Evolutionary conservation across 352 stramenopile species (phyloP), one percentile per base, ranked within the genome.

Genomic region (Phytophthora podocarpi): DNA sequence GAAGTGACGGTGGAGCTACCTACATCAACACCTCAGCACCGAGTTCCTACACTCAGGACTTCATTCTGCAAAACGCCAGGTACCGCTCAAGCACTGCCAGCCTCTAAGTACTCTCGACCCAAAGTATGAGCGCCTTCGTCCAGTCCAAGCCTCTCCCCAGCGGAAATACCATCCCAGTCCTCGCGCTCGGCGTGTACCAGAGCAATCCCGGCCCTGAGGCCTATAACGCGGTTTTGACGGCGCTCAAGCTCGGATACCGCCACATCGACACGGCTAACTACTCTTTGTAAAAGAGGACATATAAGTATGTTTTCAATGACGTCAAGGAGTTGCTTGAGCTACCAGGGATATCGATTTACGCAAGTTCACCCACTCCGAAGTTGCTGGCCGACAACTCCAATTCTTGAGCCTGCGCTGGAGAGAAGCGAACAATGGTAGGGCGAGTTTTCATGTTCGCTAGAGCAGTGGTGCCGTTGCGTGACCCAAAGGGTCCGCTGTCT

Each of bases 251-350:
- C 1, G 91, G 91, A 39, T 95, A 95, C 54, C 76, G 91, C 27
- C 86, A 96, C 60, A 97, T 98, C 53, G 91, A 97, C 68, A 93
- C 82, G 12, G 91, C 91, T 4, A 76, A n/a, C n/a, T n/a, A n/a
- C n/a, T n/a, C n/a, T n/a, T n/a, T n/a, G n/a, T n/a, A n/a, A n/a
- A n/a, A n/a, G n/a, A n/a, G n/a, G n/a, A n/a, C n/a, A n/a, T n/a
- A n/a, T n/a, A n/a, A n/a, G n/a, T n/a, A n/a, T n/a, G n/a, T n/a
- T n/a, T n/a, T n/a, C n/a, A n/a, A n/a, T n/a, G n/a, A n/a, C n/a
- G n/a, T n/a, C n/a, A n/a, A n/a, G n/a, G n/a, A n/a, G n/a, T n/a
- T n/a, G n/a, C n/a, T n/a, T n/a, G 74, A 82, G 72, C 27, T 92
- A 90, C 70, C 71, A 93, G 34, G 81, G 16, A 20, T 26, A 27